Percentiles rank a stretch among this genome's conserved stretches.
These are phyloP conservation scores for Mangifera indica DNA, from an alignment of 345 rosid species.

Conservation along the genomic window DNA sequence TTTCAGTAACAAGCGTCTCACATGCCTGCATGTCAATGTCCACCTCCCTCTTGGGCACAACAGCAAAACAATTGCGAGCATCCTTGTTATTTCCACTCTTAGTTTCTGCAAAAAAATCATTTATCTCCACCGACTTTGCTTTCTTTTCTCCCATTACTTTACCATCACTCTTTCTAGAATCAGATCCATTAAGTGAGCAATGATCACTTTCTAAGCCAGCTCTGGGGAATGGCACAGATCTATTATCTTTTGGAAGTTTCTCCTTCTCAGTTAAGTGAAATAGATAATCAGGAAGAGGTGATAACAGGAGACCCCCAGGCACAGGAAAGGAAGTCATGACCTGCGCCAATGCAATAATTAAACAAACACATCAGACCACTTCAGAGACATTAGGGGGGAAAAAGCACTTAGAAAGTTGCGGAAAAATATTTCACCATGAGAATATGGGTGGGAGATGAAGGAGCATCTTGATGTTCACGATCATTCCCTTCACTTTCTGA, in stretches of 20 bases:
- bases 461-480: constrained; percentile 42
- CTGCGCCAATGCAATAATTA: constrained; percentile 51
- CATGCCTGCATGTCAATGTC: constrained; percentile 43
- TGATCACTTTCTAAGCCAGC: constrained; percentile 28
- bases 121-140: constrained; percentile 38
- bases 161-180: constrained; percentile 41
- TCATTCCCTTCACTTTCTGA: constrained; percentile 68
- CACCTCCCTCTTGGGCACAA: constrained; percentile 35
- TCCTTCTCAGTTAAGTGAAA: constrained; percentile 49
- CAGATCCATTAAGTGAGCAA: constrained; percentile 30
- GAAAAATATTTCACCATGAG: constrained; percentile 50
- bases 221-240: constrained; percentile 28
- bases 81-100: constrained; percentile 36
- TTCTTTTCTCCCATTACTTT: constrained; percentile 46
- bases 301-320: constrained; percentile 49
- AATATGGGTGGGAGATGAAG: constrained; percentile 61
- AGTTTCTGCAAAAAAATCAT: constrained; percentile 37
- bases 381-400: constrained; percentile 6
- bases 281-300: constrained; percentile 81
- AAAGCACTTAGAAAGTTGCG: constrained; percentile 25
- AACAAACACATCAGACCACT: constrained; percentile 26
- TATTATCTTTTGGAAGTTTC: constrained; percentile 36
- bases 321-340: constrained; percentile 70
- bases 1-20: constrained; percentile 67
- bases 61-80: constrained; percentile 29